Conservation (phyloP, 2,329 filamentous ascomycete species). For the Metarhizium brunneum region DNA sequence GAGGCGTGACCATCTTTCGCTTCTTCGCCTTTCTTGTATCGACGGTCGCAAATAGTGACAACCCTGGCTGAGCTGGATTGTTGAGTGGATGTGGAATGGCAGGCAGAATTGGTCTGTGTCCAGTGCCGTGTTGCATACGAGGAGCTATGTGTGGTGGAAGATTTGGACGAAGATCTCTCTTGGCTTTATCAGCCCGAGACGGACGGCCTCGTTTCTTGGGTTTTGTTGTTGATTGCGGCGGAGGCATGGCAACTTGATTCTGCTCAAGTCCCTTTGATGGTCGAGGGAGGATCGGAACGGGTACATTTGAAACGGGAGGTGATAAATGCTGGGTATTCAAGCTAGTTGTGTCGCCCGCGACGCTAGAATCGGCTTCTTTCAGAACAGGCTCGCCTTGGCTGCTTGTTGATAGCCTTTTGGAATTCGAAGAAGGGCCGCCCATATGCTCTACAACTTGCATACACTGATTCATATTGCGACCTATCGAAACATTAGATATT, state of each 20-base stretch:
- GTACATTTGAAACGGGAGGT: not conserved
- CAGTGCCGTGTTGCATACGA: constrained; percentile 12
- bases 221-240: not conserved
- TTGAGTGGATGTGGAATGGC: constrained; percentile 2
- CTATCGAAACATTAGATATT: constrained; percentile 16
- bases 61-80: not conserved
- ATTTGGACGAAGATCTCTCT: constrained; percentile 18
- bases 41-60: not conserved
- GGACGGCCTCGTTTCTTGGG: constrained; percentile 37
- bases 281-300: constrained; percentile 15
- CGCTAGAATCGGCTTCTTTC: not conserved
- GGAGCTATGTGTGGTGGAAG: constrained; percentile 24
- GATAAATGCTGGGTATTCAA: constrained; percentile 2
- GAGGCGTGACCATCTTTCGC: not conserved
- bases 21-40: constrained; percentile 3
- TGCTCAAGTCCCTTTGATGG: constrained; percentile 9
- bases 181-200: constrained; percentile 33
- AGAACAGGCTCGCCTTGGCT: constrained; percentile 21
- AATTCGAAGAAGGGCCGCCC: constrained; percentile 17
- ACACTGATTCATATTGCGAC: constrained; percentile 38
- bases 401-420: constrained; percentile 27
- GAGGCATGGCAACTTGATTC: not conserved
- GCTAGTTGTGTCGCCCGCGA: not conserved
- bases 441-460: constrained; percentile 30
- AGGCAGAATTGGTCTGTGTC: constrained; percentile 8